Evolutionary conservation across 495 filamentous ascomycete genomes (phyloP), one percentile per base, ranked within the genome.

Genomic region (Friedmanniomyces endolithicus): DNA sequence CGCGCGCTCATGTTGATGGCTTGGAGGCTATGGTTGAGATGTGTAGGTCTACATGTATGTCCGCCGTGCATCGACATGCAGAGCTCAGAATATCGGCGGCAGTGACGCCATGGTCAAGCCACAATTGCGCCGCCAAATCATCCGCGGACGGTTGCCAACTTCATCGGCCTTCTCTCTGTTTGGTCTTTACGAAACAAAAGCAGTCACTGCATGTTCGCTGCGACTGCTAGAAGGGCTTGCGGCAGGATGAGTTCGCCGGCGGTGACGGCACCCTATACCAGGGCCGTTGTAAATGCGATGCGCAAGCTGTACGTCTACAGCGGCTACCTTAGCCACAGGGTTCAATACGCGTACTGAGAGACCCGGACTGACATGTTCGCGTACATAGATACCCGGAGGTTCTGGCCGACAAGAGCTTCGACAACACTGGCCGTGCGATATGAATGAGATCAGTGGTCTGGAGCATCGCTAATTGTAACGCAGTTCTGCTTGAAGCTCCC

Each of bases 351-450:
- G 41, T 55, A 46, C 40, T 17, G 63, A 94, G 88, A 37, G 97
- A 94, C 67, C 92, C 92, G 0, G 84, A 90, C n/a, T n/a, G n/a
- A n/a, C n/a, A n/a, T n/a, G n/a, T n/a, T n/a, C 40, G 17, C 17
- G 41, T 55, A 46, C 40, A 20, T 63, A 94, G 88, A 37, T 98
- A 94, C 67, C 92, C 92, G 0, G 84, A 90, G 69, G 80, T 80
- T 39, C 75, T 97, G 45, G 90, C 92, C 11, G 90, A 96, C 62
- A 84, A 83, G 62, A 83, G 83, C 68, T 98, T 86, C 73, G 92
- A 98, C 65, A 98, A 98, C 60, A 96, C 87, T 39, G 88, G 88
- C 57, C 68, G 86, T 88, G 70, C 65, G 83, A 39, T 12, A 31
- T 35, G n/a, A n/a, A n/a, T n/a, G n/a, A n/a, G n/a, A 22, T 16